Base-by-base conservation (phyloP, 2,329 filamentous ascomycete genomes). In the Orbilia brochopaga region DNA sequence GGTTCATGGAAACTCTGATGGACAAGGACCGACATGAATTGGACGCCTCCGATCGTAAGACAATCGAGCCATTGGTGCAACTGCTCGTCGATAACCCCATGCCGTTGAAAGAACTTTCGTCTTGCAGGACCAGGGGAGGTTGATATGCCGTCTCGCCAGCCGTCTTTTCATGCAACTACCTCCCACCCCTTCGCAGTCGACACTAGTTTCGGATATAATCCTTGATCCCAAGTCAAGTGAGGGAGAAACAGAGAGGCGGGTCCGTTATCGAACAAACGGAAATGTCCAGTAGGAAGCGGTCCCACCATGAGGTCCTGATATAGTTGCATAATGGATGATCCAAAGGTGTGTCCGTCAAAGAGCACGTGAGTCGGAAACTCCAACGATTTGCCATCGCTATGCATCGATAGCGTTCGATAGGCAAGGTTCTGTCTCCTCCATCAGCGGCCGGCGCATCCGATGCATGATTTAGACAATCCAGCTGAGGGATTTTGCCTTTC, bases 121-220 rank as follows among this genome's bases (percentile, higher is more conserved):
- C 55, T 72, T 65, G 67, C 67, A 72, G 67, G 55, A 65, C 60
- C 50, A n/a, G 52, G 67, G 67, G 67, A 72, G 60, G 60, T 72
- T 58, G 60, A 72, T 72, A 65, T 72, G 67, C 67, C 67, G 67
- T 72, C 67, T 65, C 40, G 54, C 55, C 60, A 61, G 60, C 67
- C 60, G 60, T 65, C 60, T 72, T n/a, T 58, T 72, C 50, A 72
- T 72, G 67, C 67, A 72, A 70, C 56, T 50, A 50, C 56, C 51
- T n/a, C n/a, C 55, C 60, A 30, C 10, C 19, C 55, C 60, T 60
- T 72, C 60, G 60, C 60, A 56, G 55, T 72, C 67, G 60, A 72
- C 67, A 72, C 67, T 72, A 72, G 67, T 72, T 72, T 72, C 67
- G 67, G 67, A 72, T 72, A 65, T 51, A 65, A 64, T 40, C 67